Percentiles rank a stretch among this genome's conserved stretches.
phyloP scores from a whole-genome alignment of 345 rosid genomes.

The Microthlaspi erraticum region DNA sequence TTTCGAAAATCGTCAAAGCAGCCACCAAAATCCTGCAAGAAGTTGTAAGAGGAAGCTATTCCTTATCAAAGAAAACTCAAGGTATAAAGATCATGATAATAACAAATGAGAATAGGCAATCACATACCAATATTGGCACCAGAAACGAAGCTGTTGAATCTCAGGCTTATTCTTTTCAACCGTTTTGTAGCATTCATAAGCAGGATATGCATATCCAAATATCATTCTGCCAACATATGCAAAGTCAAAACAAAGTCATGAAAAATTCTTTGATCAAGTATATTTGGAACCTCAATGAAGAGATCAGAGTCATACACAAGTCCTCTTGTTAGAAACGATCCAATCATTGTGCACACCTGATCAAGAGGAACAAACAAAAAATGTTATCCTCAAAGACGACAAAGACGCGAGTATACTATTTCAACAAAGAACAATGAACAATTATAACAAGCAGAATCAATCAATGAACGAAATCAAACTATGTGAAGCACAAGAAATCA shows the following conservation, averaged over 20 bases:
- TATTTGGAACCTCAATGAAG: conserved; percentile 19
- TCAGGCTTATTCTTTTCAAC: conserved; percentile 62
- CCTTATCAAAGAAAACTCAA: conserved; percentile 1
- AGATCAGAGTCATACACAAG: conserved; percentile 58
- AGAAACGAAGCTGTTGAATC: conserved; percentile 62
- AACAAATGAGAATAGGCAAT: conserved; percentile 12
- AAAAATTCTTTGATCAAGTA: neutral
- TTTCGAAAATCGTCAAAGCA: conserved; percentile 62
- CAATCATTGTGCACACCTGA: conserved; percentile 53
- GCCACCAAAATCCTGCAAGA: conserved; percentile 79
- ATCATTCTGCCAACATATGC: conserved; percentile 55
- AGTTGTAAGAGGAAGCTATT: conserved; percentile 7
- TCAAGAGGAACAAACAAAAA: neutral
- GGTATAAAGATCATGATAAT: neutral
- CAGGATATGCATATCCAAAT: conserved; percentile 83
- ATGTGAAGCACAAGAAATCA: neutral
- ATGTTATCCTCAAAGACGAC: conserved; percentile 10
- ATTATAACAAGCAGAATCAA: conserved; percentile 21
- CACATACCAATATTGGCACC: conserved; percentile 86
- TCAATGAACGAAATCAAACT: neutral
- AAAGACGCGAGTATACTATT: neutral
- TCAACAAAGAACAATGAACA: neutral
- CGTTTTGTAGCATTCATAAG: conserved; percentile 75
- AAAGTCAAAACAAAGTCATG: conserved; percentile 4
- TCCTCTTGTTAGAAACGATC: conserved; percentile 65